Percentiles rank a stretch among this genome's conserved stretches.
phyloP scores from a whole-genome alignment of 1,284 basidiomycete species.

The Pseudozyma pruni region DNA sequence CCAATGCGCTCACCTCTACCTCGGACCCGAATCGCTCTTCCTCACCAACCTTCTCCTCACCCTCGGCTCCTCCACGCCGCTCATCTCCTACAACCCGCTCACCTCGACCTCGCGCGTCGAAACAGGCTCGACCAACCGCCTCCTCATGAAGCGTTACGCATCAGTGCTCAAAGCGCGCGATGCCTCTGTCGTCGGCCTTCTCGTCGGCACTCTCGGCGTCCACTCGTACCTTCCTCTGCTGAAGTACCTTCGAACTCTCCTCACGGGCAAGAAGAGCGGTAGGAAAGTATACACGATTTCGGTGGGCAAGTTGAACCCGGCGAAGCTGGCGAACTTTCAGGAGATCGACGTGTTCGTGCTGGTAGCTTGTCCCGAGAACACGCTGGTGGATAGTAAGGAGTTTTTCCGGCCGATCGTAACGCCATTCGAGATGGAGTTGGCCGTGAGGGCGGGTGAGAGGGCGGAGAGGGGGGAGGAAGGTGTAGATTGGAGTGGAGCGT shows the following conservation, averaged over 20 bases:
- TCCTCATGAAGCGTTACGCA: constrained; percentile 92
- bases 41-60: constrained; percentile 80
- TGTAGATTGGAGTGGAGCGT: constrained; percentile 78
- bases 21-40: constrained; percentile 83
- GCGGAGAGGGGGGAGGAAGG: constrained; percentile 34
- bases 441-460: constrained; percentile 71
- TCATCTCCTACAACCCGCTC: constrained; percentile 81
- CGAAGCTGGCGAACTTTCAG: constrained; percentile 94
- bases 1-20: constrained; percentile 75
- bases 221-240: constrained; percentile 54
- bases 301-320: constrained; percentile 93
- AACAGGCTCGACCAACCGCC: constrained; percentile 75
- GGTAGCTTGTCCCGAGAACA: constrained; percentile 93
- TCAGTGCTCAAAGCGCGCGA: constrained; percentile 88
- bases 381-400: constrained; percentile 83
- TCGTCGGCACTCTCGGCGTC: constrained; percentile 93
- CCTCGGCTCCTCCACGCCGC: constrained; percentile 58
- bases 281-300: constrained; percentile 81
- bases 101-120: constrained; percentile 70
- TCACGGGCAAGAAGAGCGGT: constrained; percentile 76
- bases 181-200: constrained; percentile 91
- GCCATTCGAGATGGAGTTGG: constrained; percentile 89
- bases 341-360: constrained; percentile 97
- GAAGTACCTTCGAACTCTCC: constrained; percentile 43
- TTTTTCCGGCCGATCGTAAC: constrained; percentile 92